Conservation (phyloP, 768 basidiomycete species). For the Pisolithus tinctorius region DNA sequence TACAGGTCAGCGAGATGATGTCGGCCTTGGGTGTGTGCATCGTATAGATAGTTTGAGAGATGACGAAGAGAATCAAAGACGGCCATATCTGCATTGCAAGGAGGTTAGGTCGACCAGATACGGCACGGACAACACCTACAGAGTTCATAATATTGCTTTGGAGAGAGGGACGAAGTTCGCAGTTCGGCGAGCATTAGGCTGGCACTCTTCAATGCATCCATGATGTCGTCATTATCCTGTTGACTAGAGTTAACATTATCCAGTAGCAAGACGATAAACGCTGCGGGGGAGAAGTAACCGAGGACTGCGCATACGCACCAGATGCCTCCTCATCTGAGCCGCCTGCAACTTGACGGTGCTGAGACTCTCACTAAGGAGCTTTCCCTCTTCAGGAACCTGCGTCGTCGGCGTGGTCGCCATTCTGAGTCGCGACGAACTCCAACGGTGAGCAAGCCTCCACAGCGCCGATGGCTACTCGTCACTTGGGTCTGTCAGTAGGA, state of each 20-base stretch:
- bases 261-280: background rate
- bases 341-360: slow-evolving; percentile 87
- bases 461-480: background rate
- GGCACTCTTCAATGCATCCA: slow-evolving; percentile 97
- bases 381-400: slow-evolving; percentile 66
- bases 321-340: slow-evolving; percentile 90
- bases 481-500: slow-evolving; percentile 1
- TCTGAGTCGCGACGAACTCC: slow-evolving; percentile 2
- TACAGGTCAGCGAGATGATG: slow-evolving; percentile 98
- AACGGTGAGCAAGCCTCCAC: background rate
- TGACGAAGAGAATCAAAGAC: slow-evolving; percentile 96
- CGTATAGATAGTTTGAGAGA: slow-evolving; percentile 93
- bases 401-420: slow-evolving; percentile 22
- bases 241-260: background rate
- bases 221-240: slow-evolving; percentile 91
- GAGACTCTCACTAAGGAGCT: slow-evolving; percentile 77
- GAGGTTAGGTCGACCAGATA: too few species aligned
- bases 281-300: background rate
- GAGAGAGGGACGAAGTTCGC: slow-evolving; percentile 85
- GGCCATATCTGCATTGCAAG: slow-evolving; percentile 71
- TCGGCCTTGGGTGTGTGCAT: slow-evolving; percentile 84
- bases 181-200: slow-evolving; percentile 97
- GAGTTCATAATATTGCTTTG: slow-evolving; percentile 98
- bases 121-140: slow-evolving; percentile 44
- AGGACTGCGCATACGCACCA: slow-evolving; percentile 44